These are phyloP conservation scores for Orychophragmus violaceus DNA, from an alignment of 345 rosid species.

Conservation along the genomic window DNA sequence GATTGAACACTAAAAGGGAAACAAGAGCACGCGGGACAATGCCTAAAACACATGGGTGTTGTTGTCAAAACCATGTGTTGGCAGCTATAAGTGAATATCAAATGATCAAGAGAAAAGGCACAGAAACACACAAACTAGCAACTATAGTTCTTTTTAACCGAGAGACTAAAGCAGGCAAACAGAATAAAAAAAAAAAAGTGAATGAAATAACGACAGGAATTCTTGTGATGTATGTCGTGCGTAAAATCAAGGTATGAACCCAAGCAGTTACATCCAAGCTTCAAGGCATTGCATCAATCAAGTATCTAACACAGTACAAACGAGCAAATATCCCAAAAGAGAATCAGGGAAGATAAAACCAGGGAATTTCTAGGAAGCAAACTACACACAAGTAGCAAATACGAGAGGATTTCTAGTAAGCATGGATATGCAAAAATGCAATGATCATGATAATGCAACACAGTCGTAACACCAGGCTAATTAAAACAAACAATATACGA, in stretches of 20 bases:
- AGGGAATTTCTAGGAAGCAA: slow-evolving; percentile 5
- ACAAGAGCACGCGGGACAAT: not conserved
- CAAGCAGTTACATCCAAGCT: not conserved
- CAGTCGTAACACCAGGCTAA: not conserved
- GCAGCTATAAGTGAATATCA: not conserved
- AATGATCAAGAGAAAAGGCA: not conserved
- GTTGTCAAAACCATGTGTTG: not conserved
- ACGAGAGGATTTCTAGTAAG: no score
- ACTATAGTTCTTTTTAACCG: not conserved
- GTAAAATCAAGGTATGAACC: not conserved
- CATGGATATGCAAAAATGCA: not conserved
- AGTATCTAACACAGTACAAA: not conserved
- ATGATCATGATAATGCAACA: not conserved
- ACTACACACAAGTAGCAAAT: no score
- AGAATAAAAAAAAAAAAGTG: not conserved
- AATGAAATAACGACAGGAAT: not conserved
- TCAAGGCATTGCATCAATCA: not conserved
- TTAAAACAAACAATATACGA: not conserved
- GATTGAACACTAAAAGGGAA: not conserved
- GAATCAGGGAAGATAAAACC: not conserved
- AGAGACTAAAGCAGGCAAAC: not conserved
- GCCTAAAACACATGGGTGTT: not conserved
- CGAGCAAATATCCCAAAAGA: not conserved
- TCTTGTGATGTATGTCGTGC: not conserved
- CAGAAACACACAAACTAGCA: not conserved